These are phyloP conservation scores for Claviceps spartinae DNA, from an alignment of 2,329 filamentous ascomycete species.

Conservation along the genomic window DNA sequence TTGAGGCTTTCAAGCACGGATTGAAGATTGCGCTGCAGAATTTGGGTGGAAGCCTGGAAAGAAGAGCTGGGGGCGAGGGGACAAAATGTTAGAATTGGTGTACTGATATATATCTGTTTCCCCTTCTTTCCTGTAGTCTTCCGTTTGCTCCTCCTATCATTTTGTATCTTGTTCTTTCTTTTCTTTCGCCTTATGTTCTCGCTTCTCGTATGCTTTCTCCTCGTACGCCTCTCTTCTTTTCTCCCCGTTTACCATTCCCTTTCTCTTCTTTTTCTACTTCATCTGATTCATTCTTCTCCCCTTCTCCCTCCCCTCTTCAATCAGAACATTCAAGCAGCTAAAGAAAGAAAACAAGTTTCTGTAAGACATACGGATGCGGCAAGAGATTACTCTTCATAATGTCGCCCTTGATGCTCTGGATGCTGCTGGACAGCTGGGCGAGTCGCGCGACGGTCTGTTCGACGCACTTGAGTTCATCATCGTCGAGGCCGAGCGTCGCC, in stretches of 20 bases:
- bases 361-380: constrained; percentile 44
- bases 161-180: too few relatives aligned
- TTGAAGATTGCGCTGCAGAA: constrained; percentile 57
- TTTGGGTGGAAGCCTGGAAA: constrained; percentile 56
- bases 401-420: constrained; percentile 48
- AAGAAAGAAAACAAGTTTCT: neutral
- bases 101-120: too few relatives aligned
- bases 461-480: constrained; percentile 52
- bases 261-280: neutral
- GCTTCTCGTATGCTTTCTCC: too few relatives aligned
- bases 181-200: too few relatives aligned
- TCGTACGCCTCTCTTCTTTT: neutral
- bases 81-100: neutral
- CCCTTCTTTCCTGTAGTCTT: too few relatives aligned
- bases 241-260: neutral
- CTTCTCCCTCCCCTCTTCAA: neutral
- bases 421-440: constrained; percentile 53
- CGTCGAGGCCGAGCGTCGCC: constrained; percentile 35
- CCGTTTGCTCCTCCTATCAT: too few relatives aligned
- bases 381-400: constrained; percentile 50
- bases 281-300: too few relatives aligned
- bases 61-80: constrained; percentile 38
- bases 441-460: constrained; percentile 59
- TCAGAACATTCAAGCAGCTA: too few relatives aligned
- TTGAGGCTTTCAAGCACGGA: constrained; percentile 51